Base-by-base conservation (phyloP, 116 monocot genomes). In the Phalaenopsis hybrid region DNA sequence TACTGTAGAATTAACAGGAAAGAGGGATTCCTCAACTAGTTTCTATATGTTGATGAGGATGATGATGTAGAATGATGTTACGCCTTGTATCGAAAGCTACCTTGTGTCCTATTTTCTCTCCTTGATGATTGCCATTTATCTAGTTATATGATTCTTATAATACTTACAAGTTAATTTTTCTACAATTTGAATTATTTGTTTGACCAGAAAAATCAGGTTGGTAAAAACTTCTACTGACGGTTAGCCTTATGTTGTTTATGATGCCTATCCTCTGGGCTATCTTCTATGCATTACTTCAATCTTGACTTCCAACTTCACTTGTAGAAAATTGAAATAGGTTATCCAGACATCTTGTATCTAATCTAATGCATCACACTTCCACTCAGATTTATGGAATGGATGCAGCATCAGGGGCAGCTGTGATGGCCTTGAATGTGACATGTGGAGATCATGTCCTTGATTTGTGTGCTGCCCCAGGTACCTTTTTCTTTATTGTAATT, bases 371-470 rank as follows among this genome's bases (percentile, higher is more conserved):
- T 43, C 44, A 43, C 45, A 20, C 0, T 83, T 74, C 41, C 33
- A 52, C 77, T 50, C 86, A 99, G 98, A 99, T 99, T 49, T 99
- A 93, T 83, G 98, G 98, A 83, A 95, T 99, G 83, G 98, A 99
- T 93, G 98, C 93, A 43, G 93, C 98, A 80, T 99, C 98, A 48
- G 98, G 98, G 75, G 98, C 98, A 76, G 95, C 98, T 78, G 92
- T 95, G 65, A 57, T 86, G 68, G 93, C 98, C 25, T 85, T 95
- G 81, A 80, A 87, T 83, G 90, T 92, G 84, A 83, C 79, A 67
- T 83, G 77, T 48, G 98, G 93, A 45, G 95, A 95, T 86, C 95
- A 99, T 87, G 88, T 99, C 80, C 98, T 99, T 84, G 98, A 99
- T 85, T 81, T 99, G 8, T 99, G 98, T 85, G 89, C 92, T 65